These are phyloP conservation scores for Amylocystis lapponica DNA, from an alignment of 768 basidiomycete species.

Conservation along the genomic window DNA sequence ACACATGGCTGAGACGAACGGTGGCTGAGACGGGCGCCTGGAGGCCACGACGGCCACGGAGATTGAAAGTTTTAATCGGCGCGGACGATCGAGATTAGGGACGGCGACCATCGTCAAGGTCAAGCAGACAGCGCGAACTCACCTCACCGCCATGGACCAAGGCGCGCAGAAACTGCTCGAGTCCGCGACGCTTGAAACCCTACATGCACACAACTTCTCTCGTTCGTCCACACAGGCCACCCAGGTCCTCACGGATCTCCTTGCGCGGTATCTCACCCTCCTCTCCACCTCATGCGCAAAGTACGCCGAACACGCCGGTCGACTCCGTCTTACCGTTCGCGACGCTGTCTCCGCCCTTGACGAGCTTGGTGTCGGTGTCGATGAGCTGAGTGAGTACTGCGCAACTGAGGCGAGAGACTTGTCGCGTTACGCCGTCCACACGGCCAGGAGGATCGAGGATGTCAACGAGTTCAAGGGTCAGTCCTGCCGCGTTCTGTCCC, in stretches of 20 bases:
- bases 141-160: conserved; percentile 37
- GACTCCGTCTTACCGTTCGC: conserved; percentile 46
- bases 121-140: background rate
- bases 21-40: background rate
- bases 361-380: conserved; percentile 67
- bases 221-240: conserved; percentile 71
- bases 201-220: conserved; percentile 75
- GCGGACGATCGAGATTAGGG: conserved; percentile 1
- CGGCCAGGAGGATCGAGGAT: conserved; percentile 63
- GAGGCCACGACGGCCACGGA: background rate
- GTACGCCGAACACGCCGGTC: conserved; percentile 72
- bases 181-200: conserved; percentile 57
- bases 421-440: conserved; percentile 59
- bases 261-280: conserved; percentile 67
- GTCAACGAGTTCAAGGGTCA: conserved; percentile 67
- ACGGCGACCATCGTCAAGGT: background rate
- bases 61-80: conserved; percentile 1
- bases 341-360: conserved; percentile 65
- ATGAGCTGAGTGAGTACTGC: conserved; percentile 66
- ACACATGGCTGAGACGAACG: conserved; percentile 3
- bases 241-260: conserved; percentile 64
- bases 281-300: conserved; percentile 62
- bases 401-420: conserved; percentile 65
- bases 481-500: conserved; percentile 25
- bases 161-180: conserved; percentile 60